Base-by-base conservation (phyloP, 257 asterid species). In the Eustoma russellianum region DNA sequence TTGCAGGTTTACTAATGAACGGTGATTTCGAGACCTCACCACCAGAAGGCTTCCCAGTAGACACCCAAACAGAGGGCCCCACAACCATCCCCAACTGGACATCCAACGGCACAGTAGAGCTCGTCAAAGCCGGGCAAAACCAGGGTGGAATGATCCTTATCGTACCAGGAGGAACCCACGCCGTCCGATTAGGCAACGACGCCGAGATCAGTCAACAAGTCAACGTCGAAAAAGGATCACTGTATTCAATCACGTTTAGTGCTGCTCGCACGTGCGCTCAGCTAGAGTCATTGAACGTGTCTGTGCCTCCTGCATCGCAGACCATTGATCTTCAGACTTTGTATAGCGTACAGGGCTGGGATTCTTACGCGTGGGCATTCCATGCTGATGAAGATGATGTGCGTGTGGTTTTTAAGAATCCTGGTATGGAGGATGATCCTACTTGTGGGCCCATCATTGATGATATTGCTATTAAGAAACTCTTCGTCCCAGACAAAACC, bases 401-500 rank as follows among this genome's bases (percentile, higher is more conserved):
- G 3, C 64, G 59, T 13, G 85, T 84, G 13, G 86, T 74, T 65
- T 87, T 91, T 33, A 67, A 66, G 24, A 91, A 91, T 46, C 84
- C 98, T 49, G 96, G 98, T 28, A 91, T 91, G 98, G 98, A 91
- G 73, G 98, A 91, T 50, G 98, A 91, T 65, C 98, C 98, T 4
- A 76, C 88, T 1, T 91, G 98, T 61, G 98, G 96, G 13, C 98
- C 98, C 59, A 91, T 91, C 56, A 87, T 91, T 15, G 98, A 91
- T 51, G 93, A 84, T 54, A 50, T 91, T 35, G 98, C 98, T 7
- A 68, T 91, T 49, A 91, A 91, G 89, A 91, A 91, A 79, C 88
- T 87, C 12, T 84, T 84, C 17, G 86, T 71, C 6, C 98, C 95
- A 0, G 87, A 68, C 24, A 82, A 75, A 68, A 68, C 83, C 46